Base-by-base conservation (phyloP, 1,284 basidiomycete genomes). In the Coniophora puteana region DNA sequence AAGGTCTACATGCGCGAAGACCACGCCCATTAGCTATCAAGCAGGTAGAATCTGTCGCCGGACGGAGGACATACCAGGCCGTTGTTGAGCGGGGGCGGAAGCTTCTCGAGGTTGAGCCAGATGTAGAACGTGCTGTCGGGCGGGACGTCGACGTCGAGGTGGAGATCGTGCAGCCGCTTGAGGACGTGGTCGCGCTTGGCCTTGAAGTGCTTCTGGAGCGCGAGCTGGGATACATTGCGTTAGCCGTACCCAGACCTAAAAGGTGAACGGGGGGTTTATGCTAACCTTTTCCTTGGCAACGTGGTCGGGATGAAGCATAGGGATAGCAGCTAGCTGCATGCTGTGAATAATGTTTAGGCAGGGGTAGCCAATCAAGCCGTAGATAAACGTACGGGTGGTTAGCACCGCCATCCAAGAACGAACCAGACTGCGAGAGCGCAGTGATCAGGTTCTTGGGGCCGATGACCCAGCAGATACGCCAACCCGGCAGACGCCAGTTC, bases 391-490 rank as follows among this genome's bases (percentile, higher is more conserved):
- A 89, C 83, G 89, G 88, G 57, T 93, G 89, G 55, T 89, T 91
- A 2, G 89, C 88, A 45, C 90, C 90, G 32, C 90, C 90, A 52
- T 93, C 90, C 47, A 93, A 68, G 78, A 91, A 93, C 14, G 86
- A 89, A 71, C 83, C 89, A 20, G 86, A 87, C 55, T 94, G 92
- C 14, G 87, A 88, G 33, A 95, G 76, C 1, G 91, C 92, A 7
- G 83, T 83, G 52, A 95, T 74, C 35, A 95, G 63, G 57, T 88
- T 85, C 66, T 86, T 91, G n/a, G 92, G 93, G 0, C 90, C 94
- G n/a, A 96, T 63, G 13, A 96, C 92, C 93, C 93, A 97, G 68
- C 92, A 94, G 25, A 93, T 73, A 53, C 93, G 80, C 91, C 91
- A 95, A 17, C 93, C 93, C 8, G 93, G 90, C 35, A 93, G 81